These are phyloP conservation scores for Fusarium falciforme DNA, from an alignment of 2,329 filamentous ascomycete genomes.

Conservation along the genomic window DNA sequence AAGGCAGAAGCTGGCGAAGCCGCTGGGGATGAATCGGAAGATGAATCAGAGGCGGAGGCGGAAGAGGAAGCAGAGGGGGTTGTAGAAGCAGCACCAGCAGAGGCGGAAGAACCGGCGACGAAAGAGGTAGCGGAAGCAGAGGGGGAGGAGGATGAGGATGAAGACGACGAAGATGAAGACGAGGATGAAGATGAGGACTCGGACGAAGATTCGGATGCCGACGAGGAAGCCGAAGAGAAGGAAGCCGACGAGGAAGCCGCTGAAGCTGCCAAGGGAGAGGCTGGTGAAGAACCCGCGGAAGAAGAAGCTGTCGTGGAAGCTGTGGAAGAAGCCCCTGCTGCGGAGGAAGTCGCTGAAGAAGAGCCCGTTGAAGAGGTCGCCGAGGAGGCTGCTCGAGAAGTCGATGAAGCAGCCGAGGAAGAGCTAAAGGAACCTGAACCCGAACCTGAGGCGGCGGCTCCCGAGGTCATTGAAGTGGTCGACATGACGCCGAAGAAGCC, in stretches of 20 bases:
- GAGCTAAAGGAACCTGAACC: conserved; percentile 47
- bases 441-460: conserved; percentile 24
- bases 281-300: not conserved
- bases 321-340: conserved; percentile 41
- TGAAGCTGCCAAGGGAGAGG: conserved; percentile 3
- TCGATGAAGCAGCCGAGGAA: conserved; percentile 9
- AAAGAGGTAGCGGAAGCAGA: conserved; percentile 19
- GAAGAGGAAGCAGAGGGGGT: not conserved
- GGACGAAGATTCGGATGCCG: not conserved
- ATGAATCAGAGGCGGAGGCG: conserved; percentile 1
- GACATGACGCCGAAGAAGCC: conserved; percentile 60
- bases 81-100: conserved; percentile 3
- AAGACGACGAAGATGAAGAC: not conserved
- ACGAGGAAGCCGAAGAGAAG: not conserved
- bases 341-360: conserved; percentile 37
- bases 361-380: conserved; percentile 19
- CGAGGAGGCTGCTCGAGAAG: conserved; percentile 33
- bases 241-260: not conserved
- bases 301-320: conserved; percentile 45
- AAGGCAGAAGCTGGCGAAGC: conserved; percentile 27
- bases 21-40: conserved; percentile 6
- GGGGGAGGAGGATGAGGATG: not conserved
- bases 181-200: not conserved
- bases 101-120: conserved; percentile 41
- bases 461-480: conserved; percentile 57